Evolutionary conservation across 2,329 filamentous ascomycete genomes (phyloP).

Genomic region (Pseudogymnoascus sp.): DNA sequence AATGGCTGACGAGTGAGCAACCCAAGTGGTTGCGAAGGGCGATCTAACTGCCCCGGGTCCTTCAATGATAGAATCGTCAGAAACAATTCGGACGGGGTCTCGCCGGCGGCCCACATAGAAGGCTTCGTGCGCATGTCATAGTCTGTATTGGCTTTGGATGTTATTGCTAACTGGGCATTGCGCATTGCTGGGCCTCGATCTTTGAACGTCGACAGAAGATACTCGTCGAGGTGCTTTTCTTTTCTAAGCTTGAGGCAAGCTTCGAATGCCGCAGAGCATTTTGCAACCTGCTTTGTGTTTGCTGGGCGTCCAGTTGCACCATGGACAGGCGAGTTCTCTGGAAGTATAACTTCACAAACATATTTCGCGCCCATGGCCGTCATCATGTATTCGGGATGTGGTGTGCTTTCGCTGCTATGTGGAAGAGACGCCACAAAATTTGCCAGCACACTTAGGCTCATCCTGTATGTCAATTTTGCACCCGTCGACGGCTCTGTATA

Average conservation of each 20-base stretch:
- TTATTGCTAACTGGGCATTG: conserved; percentile 81
- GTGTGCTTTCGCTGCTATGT: conserved; percentile 30
- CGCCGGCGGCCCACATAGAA: conserved; percentile 53
- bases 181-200: conserved; percentile 71
- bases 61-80: conserved; percentile 53
- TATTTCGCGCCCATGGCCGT: conserved; percentile 50
- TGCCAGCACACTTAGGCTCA: conserved; percentile 62
- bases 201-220: conserved; percentile 64
- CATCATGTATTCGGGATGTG: conserved; percentile 53
- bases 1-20: conserved; percentile 61
- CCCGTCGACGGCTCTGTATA: conserved; percentile 59
- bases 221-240: conserved; percentile 59
- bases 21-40: conserved; percentile 55
- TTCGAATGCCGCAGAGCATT: conserved; percentile 82
- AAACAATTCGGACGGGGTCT: conserved; percentile 47
- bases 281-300: conserved; percentile 66
- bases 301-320: conserved; percentile 56
- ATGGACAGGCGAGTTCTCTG: conserved; percentile 63
- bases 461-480: conserved; percentile 70
- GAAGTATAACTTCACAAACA: conserved; percentile 70
- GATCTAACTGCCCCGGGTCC: conserved; percentile 46
- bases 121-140: conserved; percentile 80
- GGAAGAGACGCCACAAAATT: conserved; percentile 66
- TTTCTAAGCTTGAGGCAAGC: conserved; percentile 64
- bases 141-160: conserved; percentile 61